phyloP scores from a whole-genome alignment of 2,329 filamentous ascomycete species.

The Fusarium sp. region DNA sequence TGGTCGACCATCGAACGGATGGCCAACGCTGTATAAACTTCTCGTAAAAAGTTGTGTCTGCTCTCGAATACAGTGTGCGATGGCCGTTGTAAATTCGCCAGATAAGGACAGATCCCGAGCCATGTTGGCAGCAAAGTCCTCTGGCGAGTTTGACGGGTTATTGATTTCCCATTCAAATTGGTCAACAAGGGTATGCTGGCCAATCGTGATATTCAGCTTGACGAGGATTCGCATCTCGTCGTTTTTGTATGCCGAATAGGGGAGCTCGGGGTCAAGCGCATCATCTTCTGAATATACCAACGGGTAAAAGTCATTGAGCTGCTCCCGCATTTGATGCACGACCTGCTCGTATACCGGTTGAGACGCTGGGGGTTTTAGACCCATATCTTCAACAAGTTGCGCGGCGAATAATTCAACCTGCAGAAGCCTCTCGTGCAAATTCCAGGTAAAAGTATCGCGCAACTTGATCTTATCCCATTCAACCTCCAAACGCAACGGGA shows the following conservation, averaged over 20 bases:
- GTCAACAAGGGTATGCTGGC: slow-evolving; percentile 91
- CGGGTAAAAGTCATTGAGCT: slow-evolving; percentile 92
- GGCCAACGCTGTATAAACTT: slow-evolving; percentile 90
- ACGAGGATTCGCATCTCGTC: slow-evolving; percentile 98
- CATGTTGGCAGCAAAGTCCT: slow-evolving; percentile 93
- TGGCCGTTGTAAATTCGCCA: slow-evolving; percentile 96
- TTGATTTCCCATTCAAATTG: slow-evolving; percentile 99
- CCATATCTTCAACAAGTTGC: slow-evolving; percentile 92
- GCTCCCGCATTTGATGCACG: slow-evolving; percentile 81
- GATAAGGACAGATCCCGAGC: slow-evolving; percentile 88
- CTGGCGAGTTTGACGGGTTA: slow-evolving; percentile 90
- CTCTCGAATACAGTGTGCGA: slow-evolving; percentile 97
- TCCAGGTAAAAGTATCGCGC: slow-evolving; percentile 98
- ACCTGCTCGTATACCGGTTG: slow-evolving; percentile 72
- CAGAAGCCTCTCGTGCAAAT: slow-evolving; percentile 89
- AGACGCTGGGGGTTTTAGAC: slow-evolving; percentile 76
- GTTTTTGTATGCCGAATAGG: slow-evolving; percentile 96
- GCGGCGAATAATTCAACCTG: slow-evolving; percentile 85
- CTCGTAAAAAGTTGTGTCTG: slow-evolving; percentile 95
- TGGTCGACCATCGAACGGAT: slow-evolving; percentile 93
- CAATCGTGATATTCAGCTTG: slow-evolving; percentile 98
- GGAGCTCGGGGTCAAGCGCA: slow-evolving; percentile 86
- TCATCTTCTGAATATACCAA: slow-evolving; percentile 92
- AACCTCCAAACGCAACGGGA: slow-evolving; percentile 91
- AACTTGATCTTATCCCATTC: slow-evolving; percentile 96